A percentile compares a stretch with the other conserved stretches of the same genome.
Evolutionary conservation across 2,329 filamentous ascomycete species (phyloP).

Genomic region (Penicillium brasilianum): DNA sequence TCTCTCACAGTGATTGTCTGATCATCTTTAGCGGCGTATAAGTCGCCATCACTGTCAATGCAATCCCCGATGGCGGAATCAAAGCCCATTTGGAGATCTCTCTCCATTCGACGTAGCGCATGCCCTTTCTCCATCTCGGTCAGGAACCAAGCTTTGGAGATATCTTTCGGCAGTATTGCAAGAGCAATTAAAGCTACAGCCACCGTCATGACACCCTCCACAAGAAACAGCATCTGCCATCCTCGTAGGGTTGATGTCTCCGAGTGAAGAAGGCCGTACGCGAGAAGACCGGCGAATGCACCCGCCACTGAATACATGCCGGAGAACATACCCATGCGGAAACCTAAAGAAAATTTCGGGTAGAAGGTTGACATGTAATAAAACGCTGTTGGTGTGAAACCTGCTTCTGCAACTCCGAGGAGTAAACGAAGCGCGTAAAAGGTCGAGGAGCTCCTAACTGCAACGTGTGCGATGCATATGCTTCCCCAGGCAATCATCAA

Average conservation of each 20-base stretch:
- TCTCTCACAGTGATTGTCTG: neutral
- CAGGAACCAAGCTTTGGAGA: constrained; percentile 16
- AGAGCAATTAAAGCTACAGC: constrained; percentile 12
- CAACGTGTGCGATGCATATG: constrained; percentile 20
- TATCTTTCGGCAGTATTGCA: constrained; percentile 7
- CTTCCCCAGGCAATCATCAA: constrained; percentile 23
- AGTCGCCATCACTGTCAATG: neutral
- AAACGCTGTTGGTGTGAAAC: constrained; percentile 58
- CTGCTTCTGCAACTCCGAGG: constrained; percentile 38
- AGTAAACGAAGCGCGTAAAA: constrained; percentile 27
- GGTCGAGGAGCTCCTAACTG: neutral
- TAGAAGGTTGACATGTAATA: constrained; percentile 59
- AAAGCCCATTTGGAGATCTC: neutral
- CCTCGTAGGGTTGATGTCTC: constrained; percentile 14
- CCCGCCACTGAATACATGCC: constrained; percentile 57
- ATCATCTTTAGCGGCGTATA: neutral
- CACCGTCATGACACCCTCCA: constrained; percentile 26
- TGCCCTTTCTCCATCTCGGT: constrained; percentile 10
- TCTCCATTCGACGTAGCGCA: constrained; percentile 13
- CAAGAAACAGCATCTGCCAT: constrained; percentile 33
- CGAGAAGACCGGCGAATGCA: constrained; percentile 54
- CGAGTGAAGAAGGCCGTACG: constrained; percentile 27
- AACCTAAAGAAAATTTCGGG: constrained; percentile 57
- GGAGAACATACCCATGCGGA: constrained; percentile 57
- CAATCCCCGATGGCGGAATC: neutral